Percentiles rank a stretch among this genome's conserved stretches.
Evolutionary conservation across 2,329 filamentous ascomycete genomes (phyloP).

Genomic region (Penicillium verrucosum): DNA sequence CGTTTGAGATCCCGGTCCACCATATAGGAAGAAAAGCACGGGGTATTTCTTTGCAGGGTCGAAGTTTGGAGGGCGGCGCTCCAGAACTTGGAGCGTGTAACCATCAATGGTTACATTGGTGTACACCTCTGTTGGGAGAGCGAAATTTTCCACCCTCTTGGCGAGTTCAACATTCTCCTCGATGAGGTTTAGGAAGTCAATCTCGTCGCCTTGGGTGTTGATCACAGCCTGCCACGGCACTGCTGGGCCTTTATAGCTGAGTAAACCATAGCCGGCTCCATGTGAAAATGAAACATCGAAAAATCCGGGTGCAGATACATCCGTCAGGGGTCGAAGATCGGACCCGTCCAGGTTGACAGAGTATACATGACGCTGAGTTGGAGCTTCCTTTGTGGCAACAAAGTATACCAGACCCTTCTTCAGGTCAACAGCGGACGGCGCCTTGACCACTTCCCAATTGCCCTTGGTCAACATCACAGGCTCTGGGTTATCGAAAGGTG

Average conservation of each 20-base stretch:
- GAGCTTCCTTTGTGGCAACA: slow-evolving; percentile 76
- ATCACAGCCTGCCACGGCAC: slow-evolving; percentile 91
- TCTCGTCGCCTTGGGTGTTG: slow-evolving; percentile 69
- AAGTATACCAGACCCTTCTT: slow-evolving; percentile 89
- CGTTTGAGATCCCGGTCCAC: slow-evolving; percentile 86
- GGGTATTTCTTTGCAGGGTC: slow-evolving; percentile 80
- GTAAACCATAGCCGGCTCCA: slow-evolving; percentile 75
- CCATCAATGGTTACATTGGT: slow-evolving; percentile 81
- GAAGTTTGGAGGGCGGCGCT: slow-evolving; percentile 88
- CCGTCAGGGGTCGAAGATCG: slow-evolving; percentile 68
- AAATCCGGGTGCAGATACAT: slow-evolving; percentile 70
- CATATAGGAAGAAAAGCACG: slow-evolving; percentile 92
- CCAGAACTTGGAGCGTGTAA: slow-evolving; percentile 68
- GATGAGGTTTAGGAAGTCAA: slow-evolving; percentile 65
- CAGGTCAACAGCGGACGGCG: slow-evolving; percentile 79
- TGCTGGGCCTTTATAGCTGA: slow-evolving; percentile 77
- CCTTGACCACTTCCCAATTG: slow-evolving; percentile 85
- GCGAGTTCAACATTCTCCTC: slow-evolving; percentile 74
- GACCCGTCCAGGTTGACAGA: slow-evolving; percentile 80
- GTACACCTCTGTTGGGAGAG: slow-evolving; percentile 79
- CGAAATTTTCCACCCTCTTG: slow-evolving; percentile 67
- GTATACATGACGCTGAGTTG: slow-evolving; percentile 89
- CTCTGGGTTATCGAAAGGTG: slow-evolving; percentile 76
- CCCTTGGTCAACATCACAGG: slow-evolving; percentile 84
- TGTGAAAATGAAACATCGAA: slow-evolving; percentile 82